Evolutionary conservation across 1,284 basidiomycete genomes (phyloP).

Genomic region (Xerocomus nothofagi): DNA sequence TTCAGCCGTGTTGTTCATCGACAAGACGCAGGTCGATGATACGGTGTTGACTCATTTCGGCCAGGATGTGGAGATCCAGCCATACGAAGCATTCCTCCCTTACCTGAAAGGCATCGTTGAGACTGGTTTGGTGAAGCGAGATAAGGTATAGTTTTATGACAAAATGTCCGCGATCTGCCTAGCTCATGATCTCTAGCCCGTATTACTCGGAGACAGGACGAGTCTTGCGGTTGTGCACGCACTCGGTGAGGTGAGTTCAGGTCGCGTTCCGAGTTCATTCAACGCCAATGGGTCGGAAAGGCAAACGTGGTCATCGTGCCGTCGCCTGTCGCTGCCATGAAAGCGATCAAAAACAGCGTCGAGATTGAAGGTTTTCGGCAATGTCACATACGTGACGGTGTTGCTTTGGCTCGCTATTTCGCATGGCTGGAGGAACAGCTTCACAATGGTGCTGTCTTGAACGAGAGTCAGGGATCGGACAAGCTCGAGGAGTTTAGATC

Average conservation of each 20-base stretch:
- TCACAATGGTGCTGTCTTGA: slow-evolving; percentile 60
- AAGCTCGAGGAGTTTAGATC: slow-evolving; percentile 79
- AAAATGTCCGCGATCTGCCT: not conserved
- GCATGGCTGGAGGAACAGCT: slow-evolving; percentile 92
- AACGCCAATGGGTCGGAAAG: slow-evolving; percentile 28
- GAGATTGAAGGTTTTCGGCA: slow-evolving; percentile 92
- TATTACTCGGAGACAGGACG: slow-evolving; percentile 70
- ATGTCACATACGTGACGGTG: slow-evolving; percentile 88
- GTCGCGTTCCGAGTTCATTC: not conserved
- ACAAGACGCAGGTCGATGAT: slow-evolving; percentile 62
- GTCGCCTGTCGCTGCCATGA: slow-evolving; percentile 81
- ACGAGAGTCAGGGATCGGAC: slow-evolving; percentile 82
- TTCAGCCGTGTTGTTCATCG: slow-evolving; percentile 72
- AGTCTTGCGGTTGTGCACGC: slow-evolving; percentile 80
- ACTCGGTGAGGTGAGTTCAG: slow-evolving; percentile 55
- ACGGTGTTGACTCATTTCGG: slow-evolving; percentile 61
- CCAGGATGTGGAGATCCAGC: slow-evolving; percentile 61
- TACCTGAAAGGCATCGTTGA: slow-evolving; percentile 55
- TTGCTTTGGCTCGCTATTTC: slow-evolving; percentile 86
- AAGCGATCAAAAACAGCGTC: slow-evolving; percentile 85
- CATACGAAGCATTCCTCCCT: slow-evolving; percentile 71
- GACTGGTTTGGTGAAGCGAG: slow-evolving; percentile 45
- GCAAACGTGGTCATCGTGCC: slow-evolving; percentile 60
- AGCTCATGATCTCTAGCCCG: slow-evolving; percentile 40
- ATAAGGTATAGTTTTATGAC: slow-evolving; percentile 36